These are phyloP conservation scores for Dictyostelium intermedium DNA, from an alignment of 78 protist species.

Conservation along the genomic window DNA sequence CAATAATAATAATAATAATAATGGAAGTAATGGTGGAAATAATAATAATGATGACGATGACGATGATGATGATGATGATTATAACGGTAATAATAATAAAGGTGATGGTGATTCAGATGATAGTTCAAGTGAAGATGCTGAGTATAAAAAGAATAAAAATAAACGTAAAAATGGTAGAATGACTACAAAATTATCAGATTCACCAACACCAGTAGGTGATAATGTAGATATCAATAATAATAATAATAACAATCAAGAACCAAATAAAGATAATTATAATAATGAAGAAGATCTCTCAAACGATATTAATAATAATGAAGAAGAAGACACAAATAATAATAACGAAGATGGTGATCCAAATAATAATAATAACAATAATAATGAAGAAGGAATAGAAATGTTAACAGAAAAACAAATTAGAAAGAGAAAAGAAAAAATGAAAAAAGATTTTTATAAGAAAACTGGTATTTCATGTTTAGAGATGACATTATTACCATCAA, in stretches of 20 bases:
- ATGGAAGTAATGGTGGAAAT: not conserved
- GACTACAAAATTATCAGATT: not conserved
- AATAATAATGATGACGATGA: not conserved
- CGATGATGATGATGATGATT: not conserved
- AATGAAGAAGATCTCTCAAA: no score
- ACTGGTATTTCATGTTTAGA: slow-evolving; percentile 55
- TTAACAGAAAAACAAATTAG: slow-evolving; percentile 16
- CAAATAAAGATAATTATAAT: not conserved
- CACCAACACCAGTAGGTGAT: not conserved
- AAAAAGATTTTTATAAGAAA: not conserved
- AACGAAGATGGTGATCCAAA: not conserved
- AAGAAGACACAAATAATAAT: not conserved
- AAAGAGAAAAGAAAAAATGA: slow-evolving; percentile 4
- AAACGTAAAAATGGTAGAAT: not conserved
- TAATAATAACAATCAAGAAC: not conserved
- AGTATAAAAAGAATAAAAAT: not conserved
- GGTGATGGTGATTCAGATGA: not conserved
- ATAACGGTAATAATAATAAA: not conserved
- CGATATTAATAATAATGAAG: not conserved
- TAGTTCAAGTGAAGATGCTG: not conserved
- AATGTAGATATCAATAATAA: not conserved
- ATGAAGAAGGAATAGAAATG: not conserved
- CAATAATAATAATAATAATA: not conserved
- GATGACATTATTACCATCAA: not conserved
- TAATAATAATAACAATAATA: not conserved